Evolutionary conservation across 140 eudicot genomes (phyloP).

Genomic region (Stevia rebaudiana): DNA sequence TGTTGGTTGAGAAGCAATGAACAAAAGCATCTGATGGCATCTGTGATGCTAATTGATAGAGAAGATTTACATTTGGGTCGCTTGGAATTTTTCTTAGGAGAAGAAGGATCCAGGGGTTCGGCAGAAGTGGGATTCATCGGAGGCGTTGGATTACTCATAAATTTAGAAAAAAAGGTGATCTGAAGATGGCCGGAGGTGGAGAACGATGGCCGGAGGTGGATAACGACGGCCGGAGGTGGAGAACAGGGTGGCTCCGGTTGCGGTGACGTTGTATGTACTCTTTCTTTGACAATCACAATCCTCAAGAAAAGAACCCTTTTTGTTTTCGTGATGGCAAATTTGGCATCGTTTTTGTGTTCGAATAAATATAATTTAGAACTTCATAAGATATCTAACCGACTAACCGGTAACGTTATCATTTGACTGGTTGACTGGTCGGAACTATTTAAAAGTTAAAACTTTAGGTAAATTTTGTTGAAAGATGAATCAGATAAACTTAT

Average conservation of each 20-base stretch:
- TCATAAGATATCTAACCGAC: too few species aligned
- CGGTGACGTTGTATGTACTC: slow-evolving; percentile 8
- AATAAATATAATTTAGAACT: too few species aligned
- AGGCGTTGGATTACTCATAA: slow-evolving; percentile 18
- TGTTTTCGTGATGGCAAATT: too few species aligned
- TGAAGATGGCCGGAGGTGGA: background rate
- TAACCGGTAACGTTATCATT: too few species aligned
- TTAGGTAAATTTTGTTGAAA: too few species aligned
- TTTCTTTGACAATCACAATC: slow-evolving; percentile 2
- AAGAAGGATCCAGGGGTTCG: slow-evolving; percentile 52
- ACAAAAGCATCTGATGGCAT: background rate
- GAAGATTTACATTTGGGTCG: slow-evolving; percentile 66
- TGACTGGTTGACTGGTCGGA: too few species aligned
- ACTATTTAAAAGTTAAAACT: too few species aligned
- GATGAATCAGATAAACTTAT: too few species aligned
- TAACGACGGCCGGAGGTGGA: background rate
- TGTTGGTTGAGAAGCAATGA: background rate
- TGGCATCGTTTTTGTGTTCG: too few species aligned
- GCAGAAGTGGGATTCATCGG: slow-evolving; percentile 50
- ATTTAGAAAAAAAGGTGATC: background rate
- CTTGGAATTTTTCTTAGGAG: slow-evolving; percentile 63
- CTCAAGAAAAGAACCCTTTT: background rate
- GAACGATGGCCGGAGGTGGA: background rate
- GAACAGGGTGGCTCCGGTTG: background rate
- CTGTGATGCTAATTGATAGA: background rate